Conservation (phyloP, 2,329 filamentous ascomycete species). For the Whalleya microplaca region DNA sequence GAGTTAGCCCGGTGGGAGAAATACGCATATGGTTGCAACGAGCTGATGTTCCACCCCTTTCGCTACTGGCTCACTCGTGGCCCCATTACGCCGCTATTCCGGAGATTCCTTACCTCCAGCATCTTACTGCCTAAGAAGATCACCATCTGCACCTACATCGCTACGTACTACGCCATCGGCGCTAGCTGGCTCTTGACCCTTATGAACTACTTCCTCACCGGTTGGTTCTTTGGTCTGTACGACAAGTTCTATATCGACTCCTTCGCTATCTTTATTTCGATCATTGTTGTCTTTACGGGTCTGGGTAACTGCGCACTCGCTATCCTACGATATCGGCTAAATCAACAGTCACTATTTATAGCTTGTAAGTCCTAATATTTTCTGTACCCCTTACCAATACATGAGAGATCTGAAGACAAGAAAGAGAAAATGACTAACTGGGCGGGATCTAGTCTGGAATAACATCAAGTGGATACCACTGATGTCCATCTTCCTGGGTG, state of each 20-base stretch:
- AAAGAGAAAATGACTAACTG: constrained; percentile 8
- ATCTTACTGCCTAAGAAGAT: constrained; percentile 78
- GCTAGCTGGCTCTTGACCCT: constrained; percentile 75
- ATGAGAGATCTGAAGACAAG: background rate
- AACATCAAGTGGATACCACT: constrained; percentile 57
- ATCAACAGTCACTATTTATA: constrained; percentile 50
- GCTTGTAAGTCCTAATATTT: constrained; percentile 40
- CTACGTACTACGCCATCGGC: constrained; percentile 79
- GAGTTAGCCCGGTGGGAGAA: constrained; percentile 86
- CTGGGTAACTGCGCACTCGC: constrained; percentile 51
- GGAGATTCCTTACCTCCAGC: constrained; percentile 71
- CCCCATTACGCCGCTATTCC: constrained; percentile 80
- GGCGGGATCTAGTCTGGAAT: constrained; percentile 44
- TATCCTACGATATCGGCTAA: constrained; percentile 61
- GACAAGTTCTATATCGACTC: constrained; percentile 71
- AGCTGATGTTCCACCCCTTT: constrained; percentile 79
- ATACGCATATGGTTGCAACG: constrained; percentile 83
- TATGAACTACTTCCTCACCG: constrained; percentile 75
- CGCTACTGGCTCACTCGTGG: constrained; percentile 73
- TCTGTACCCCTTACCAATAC: background rate
- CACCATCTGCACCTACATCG: constrained; percentile 76
- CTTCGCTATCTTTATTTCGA: constrained; percentile 39
- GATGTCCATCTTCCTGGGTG: constrained; percentile 48
- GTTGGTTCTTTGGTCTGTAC: constrained; percentile 60
- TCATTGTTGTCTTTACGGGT: constrained; percentile 39